A percentile compares a stretch with the other conserved stretches of the same genome.
phyloP scores from a whole-genome alignment of 129 eudicot genomes.

The Oenanthe sinensis region DNA sequence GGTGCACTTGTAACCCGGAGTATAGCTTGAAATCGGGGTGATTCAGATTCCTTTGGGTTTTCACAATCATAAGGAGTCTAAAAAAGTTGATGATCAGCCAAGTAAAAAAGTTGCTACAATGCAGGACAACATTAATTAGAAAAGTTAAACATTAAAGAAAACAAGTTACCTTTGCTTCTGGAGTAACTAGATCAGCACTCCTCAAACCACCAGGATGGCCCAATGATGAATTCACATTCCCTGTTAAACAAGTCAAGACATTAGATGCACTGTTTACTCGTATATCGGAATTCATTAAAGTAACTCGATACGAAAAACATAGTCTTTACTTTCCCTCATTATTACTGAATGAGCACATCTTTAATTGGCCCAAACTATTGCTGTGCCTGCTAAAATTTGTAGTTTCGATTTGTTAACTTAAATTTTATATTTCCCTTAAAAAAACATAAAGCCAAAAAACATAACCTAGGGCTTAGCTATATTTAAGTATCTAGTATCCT shows the following conservation, averaged over 20 bases:
- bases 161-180: conserved; percentile 67
- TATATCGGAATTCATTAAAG: neutral
- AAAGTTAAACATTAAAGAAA: neutral
- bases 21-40: conserved; percentile 99
- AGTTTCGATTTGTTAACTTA: neutral
- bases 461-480: neutral
- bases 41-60: conserved; percentile 96
- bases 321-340: neutral
- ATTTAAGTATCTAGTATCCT: neutral
- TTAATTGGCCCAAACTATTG: neutral
- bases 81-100: conserved; percentile 7
- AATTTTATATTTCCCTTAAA: neutral
- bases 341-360: neutral
- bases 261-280: neutral
- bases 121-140: neutral
- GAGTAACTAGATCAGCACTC: conserved; percentile 68
- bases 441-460: neutral
- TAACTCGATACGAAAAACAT: neutral
- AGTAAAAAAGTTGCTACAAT: neutral
- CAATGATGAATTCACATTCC: conserved; percentile 44
- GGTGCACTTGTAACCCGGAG: conserved; percentile 96
- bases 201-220: conserved; percentile 61
- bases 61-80: conserved; percentile 91
- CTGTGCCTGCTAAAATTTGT: neutral
- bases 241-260: conserved; percentile 25